phyloP scores from a whole-genome alignment of 805 yeast genomes.

The Limtongia smithiae region DNA sequence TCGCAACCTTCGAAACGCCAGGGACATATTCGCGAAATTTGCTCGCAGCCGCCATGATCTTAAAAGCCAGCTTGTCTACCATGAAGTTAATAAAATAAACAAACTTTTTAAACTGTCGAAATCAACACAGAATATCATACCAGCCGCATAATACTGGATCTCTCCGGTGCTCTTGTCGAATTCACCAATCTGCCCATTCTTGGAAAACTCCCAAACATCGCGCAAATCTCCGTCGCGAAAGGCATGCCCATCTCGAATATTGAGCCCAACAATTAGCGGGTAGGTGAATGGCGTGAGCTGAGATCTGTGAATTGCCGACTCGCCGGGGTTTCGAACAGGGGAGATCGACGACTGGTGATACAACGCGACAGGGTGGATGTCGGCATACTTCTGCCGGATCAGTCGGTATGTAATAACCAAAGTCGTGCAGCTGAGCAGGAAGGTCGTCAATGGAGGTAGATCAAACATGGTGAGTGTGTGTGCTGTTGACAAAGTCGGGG shows the following conservation, averaged over 20 bases:
- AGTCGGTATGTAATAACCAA: constrained; percentile 24
- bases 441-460: constrained; percentile 14
- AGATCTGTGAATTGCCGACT: constrained; percentile 74
- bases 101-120: neutral
- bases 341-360: constrained; percentile 61
- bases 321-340: constrained; percentile 59
- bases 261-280: constrained; percentile 65
- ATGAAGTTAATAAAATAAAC: too few species aligned
- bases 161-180: constrained; percentile 4
- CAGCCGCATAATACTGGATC: constrained; percentile 11
- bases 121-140: constrained; percentile 3
- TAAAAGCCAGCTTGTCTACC: constrained; percentile 11
- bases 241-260: constrained; percentile 59
- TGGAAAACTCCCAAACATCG: constrained; percentile 59
- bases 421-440: constrained; percentile 5
- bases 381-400: constrained; percentile 34
- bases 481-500: neutral
- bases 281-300: constrained; percentile 68
- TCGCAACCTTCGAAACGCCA: constrained; percentile 14
- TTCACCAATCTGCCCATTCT: constrained; percentile 37
- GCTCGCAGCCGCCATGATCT: constrained; percentile 9
- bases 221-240: constrained; percentile 70
- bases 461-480: constrained; percentile 3
- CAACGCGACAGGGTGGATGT: constrained; percentile 38
- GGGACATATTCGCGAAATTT: constrained; percentile 9